Conservation (phyloP, 2,329 filamentous ascomycete species). For the Raffaelea arxii region DNA sequence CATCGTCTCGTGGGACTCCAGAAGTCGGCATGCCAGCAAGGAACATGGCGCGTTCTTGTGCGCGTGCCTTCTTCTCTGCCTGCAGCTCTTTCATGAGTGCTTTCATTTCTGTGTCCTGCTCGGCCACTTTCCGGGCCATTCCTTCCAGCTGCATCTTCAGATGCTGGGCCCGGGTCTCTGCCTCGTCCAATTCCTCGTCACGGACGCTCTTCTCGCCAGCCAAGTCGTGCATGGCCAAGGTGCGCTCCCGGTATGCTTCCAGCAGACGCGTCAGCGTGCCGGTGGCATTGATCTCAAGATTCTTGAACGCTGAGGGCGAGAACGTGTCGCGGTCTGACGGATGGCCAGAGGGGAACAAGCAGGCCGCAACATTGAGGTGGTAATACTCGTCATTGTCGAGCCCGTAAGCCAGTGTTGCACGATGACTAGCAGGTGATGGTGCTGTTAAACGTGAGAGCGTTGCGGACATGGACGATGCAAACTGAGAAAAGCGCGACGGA, state of each 20-base stretch:
- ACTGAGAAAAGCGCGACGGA: constrained; percentile 35
- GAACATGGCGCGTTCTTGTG: constrained; percentile 25
- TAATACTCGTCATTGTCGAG: constrained; percentile 41
- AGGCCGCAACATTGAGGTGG: constrained; percentile 43
- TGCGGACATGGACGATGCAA: constrained; percentile 35
- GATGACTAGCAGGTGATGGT: constrained; percentile 13
- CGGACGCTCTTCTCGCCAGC: constrained; percentile 43
- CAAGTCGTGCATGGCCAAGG: constrained; percentile 38
- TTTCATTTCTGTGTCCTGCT: constrained; percentile 41
- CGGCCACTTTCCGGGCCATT: constrained; percentile 42
- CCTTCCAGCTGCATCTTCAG: constrained; percentile 51
- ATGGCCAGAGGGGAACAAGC: constrained; percentile 38
- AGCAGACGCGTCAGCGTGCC: constrained; percentile 48
- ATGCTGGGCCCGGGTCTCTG: constrained; percentile 39
- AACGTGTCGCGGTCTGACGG: constrained; percentile 38
- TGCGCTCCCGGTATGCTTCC: constrained; percentile 45
- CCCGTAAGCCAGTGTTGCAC: neutral
- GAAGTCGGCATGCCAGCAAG: constrained; percentile 14
- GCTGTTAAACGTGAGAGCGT: constrained; percentile 29
- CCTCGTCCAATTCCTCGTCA: constrained; percentile 46
- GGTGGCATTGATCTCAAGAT: constrained; percentile 47
- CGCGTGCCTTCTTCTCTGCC: constrained; percentile 37
- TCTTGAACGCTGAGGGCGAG: constrained; percentile 51
- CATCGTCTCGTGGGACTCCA: constrained; percentile 1
- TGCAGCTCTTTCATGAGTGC: constrained; percentile 34